Base-by-base conservation (phyloP, 1,139 yeast genomes). In the Taphrina flavorubra region DNA sequence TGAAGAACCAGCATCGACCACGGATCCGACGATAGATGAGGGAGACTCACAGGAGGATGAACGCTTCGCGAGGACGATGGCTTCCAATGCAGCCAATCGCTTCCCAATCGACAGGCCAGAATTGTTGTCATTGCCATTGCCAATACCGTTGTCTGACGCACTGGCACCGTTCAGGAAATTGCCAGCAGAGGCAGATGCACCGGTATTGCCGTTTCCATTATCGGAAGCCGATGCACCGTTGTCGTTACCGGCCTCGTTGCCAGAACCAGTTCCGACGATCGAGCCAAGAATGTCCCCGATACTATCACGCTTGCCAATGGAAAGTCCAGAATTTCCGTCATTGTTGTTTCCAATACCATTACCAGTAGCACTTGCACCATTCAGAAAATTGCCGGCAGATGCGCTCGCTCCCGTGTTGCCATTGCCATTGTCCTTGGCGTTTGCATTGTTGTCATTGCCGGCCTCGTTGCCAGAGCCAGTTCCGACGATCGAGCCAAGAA, bases 291-390 rank as follows among this genome's bases (percentile, higher is more conserved):
- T 56, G 20, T 53, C 58, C 31, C 10, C 36, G 6, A 20, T 10
- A 20, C 36, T 11, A 2, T 18, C 46, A 2, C 60, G 46, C 37
- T 56, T 56, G 53, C 53, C 53, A 18, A 56, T 25, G 36, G 37
- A 31, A 13, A 40, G 8, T 6, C 37, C 36, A 40, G 60, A 16
- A 49, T 56, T 56, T 0, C 60, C 60, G 18, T 56, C 60, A 20
- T 56, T 56, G 60, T 40, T 31, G 36, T 56, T 40, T 2, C 60
- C 60, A n/a, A 56, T 40, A 31, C 60, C 60, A 36, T 56, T 56
- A n/a, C 60, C 60, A 16, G 49, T 56, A 14, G 60, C 60, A 56
- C 44, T 25, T 1, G 60, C 60, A 39, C 60, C 60, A 20, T 56
- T 56, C 60, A 56, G 20, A 36, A 56, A 56, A 36, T 56, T 20